Base-by-base conservation (phyloP, 768 basidiomycete genomes). In the Serendipita vermifera region DNA sequence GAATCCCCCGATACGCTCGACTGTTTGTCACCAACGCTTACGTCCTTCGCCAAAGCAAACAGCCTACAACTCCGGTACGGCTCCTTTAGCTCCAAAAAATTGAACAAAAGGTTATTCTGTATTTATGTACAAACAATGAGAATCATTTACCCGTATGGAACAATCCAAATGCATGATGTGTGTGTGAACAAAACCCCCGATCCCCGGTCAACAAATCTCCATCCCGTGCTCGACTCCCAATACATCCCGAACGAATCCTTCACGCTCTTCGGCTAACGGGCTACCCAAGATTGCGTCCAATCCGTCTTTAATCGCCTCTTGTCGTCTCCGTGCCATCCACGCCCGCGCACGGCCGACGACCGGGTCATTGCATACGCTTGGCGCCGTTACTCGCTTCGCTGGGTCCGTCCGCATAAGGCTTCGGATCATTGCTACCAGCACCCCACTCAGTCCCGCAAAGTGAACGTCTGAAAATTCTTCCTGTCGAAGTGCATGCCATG, bases 381-480 rank as follows among this genome's bases (percentile, higher is more conserved):
- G 70, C 31, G 83, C 75, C 15, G 71, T 72, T 55, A 83, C 66
- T 17, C 91, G 82, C 54, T 69, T 62, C 6, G 65, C 69, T 2
- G 89, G 82, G 53, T 85, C 79, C 0, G 79, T 79, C 40, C 78
- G 78, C 81, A 94, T 86, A 81, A 92, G 86, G 58, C 75, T 72
- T 64, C 70, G 76, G 62, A 94, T 78, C 62, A 93, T 73, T 39
- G 69, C 71, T 57, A 83, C 72, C 57, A 94, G 71, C 64, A 82
- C 79, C 5, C 75, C 72, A 62, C 83, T 87, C 26, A 69, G 51
- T 72, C 76, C 64, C 2, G 58, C 55, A 13, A 71, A 61, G 64
- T 87, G 81, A 56, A 92, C 80, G 66, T 90, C 89, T 51, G 82
- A 79, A 66, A 96, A 92, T 71, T 99, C 88, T 66, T 94, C 87